phyloP scores from a whole-genome alignment of 441 rosid genomes.

The Euphorbia schlechtendalii region DNA sequence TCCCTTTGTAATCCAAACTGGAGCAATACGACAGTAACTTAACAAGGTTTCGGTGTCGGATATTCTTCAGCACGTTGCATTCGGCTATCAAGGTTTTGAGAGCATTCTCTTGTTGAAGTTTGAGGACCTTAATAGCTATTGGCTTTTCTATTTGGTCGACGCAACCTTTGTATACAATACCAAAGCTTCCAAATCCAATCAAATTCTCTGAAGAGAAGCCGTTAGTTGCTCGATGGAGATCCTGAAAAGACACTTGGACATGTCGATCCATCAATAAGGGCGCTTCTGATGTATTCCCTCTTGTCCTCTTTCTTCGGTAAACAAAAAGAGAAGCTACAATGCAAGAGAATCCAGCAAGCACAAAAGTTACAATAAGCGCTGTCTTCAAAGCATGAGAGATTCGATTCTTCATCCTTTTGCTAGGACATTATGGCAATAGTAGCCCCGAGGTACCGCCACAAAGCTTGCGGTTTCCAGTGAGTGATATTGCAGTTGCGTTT shows the following conservation, averaged over 20 bases:
- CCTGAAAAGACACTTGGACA: conserved; percentile 15
- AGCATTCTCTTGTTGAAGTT: conserved; percentile 21
- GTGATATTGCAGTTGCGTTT: conserved; percentile 2
- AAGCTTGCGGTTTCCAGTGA: conserved; percentile 18
- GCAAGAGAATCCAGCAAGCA: background rate
- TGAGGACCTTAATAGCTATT: conserved; percentile 27
- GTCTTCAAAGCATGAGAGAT: background rate
- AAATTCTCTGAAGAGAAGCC: conserved; percentile 23
- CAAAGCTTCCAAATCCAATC: conserved; percentile 26
- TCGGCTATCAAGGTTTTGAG: conserved; percentile 22
- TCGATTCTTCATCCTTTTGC: background rate
- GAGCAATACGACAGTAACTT: conserved; percentile 17
- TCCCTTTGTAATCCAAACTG: too few species aligned
- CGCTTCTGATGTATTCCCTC: background rate
- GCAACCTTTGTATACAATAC: conserved; percentile 26
- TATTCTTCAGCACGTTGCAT: conserved; percentile 19
- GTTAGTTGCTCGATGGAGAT: conserved; percentile 17
- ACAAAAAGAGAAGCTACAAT: background rate
- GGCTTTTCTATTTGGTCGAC: conserved; percentile 1
- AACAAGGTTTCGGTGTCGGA: conserved; percentile 29
- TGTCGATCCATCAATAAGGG: background rate
- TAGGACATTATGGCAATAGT: conserved; percentile 6
- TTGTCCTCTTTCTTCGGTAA: background rate
- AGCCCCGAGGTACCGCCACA: conserved; percentile 20
- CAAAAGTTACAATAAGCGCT: background rate